Evolutionary conservation across 495 filamentous ascomycete species (phyloP), one percentile per base, ranked within the genome.

Genomic region (Echria macrotheca): DNA sequence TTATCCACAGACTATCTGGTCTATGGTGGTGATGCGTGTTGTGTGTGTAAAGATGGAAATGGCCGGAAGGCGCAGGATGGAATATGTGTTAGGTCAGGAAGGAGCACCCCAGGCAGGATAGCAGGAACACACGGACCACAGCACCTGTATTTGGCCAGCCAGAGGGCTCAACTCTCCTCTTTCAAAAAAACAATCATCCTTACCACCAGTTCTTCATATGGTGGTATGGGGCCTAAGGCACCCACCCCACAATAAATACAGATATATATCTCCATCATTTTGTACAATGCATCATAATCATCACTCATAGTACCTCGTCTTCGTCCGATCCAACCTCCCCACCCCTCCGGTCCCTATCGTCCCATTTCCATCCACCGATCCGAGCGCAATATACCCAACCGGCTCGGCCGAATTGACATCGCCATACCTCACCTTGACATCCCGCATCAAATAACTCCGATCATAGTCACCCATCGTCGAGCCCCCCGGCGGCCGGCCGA

Each of bases 401-500:
- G 32, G 22, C 18, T 29, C 37, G 12, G 14, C 36, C 11, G 33
- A 24, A 4, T 14, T 18, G 6, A 47, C 44, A 47, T 47, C 44
- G 5, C 44, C 44, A 24, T 35, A 47, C 15, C 26, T 9, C 28
- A 47, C 26, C 28, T 31, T 8, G 5, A 32, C 28, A 32, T 47
- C 10, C 31, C 22, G 18, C 18, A 47, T 29, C 25, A 35, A 17
- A 7, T 35, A 35, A 12, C 44, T 25, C 14, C 44, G 44, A 6
- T 47, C 26, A 14, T 19, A 31, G 26, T 47, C 44, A 9, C 28
- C 19, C 18, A 47, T 17, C 17, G 44, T 18, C n/a, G 44, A 47
- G 9, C 44, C 44, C 14, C 28, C 28, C 5, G 18, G 15, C 9
- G 25, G 44, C n/a, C 22, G n/a, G 4, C n/a, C 9, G 7, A 36